Base-by-base conservation (phyloP, 2,329 filamentous ascomycete genomes). In the Eurotiales sp. region DNA sequence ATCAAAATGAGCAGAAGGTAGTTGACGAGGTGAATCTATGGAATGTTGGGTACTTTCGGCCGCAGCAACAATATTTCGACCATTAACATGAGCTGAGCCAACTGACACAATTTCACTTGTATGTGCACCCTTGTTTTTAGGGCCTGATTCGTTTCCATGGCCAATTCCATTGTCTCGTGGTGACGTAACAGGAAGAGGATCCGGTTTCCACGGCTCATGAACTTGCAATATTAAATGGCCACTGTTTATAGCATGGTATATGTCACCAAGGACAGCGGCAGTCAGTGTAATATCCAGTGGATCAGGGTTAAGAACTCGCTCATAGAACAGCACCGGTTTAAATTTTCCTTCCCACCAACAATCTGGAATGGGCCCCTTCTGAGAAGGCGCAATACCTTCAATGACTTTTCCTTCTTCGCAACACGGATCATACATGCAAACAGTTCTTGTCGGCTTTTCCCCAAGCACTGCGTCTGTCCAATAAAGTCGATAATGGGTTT, bases 241-340 rank as follows among this genome's bases (percentile, higher is more conserved):
- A 11, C 19, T 23, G 1, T 17, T 27, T 11, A 39, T 25, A 23
- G 43, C 47, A 54, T 46, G 19, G 4, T 45, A 29, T 7, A 54
- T 54, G 32, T 54, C 52, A 15, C 47, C 52, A 8, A 54, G 14
- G 14, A 51, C 30, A 30, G 41, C 52, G 34, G 52, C 36, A 15
- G 42, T 29, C 15, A 54, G 22, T 25, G 36, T 36, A n/a, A 54
- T 27, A 44, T 54, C 47, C 3, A 37, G 32, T 12, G 12, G 5
- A 25, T 39, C 22, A 1, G 66, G 66, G 22, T 64, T 59, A 34
- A 65, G 41, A 12, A 70, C 52, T 6, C 56, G 63, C 49, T 72
- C 70, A 29, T 70, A 72, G 40, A 72, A 61, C 5, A 68, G 55
- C 1, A 71, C 34, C 1, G 65, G 63, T 4, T 64, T 44, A 15